These are phyloP conservation scores for Croton setiger DNA, from an alignment of 441 rosid genomes.

Conservation along the genomic window DNA sequence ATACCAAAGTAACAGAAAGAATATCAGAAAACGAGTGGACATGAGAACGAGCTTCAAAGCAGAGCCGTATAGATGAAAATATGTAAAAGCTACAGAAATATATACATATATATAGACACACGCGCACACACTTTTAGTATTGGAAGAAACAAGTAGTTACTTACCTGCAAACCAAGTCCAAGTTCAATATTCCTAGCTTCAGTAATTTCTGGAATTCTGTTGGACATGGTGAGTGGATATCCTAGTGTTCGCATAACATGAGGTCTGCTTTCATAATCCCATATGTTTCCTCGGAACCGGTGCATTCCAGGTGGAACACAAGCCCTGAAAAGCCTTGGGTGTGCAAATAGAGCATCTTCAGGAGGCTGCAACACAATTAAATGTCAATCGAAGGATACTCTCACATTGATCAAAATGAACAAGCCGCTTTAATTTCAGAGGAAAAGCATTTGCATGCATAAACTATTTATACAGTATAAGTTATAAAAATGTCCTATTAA, in stretches of 20 bases:
- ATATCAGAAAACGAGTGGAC: conserved; percentile 19
- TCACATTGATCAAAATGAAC: conserved; percentile 1
- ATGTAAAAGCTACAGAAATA: not conserved
- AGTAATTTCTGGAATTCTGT: conserved; percentile 81
- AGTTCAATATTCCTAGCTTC: conserved; percentile 94
- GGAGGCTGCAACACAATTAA: conserved; percentile 55
- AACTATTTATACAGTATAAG: conserved; percentile 1
- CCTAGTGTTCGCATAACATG: conserved; percentile 74
- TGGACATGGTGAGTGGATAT: conserved; percentile 62
- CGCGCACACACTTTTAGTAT: no score
- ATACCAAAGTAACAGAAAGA: conserved; percentile 24
- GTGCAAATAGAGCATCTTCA: conserved; percentile 87
- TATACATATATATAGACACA: not conserved
- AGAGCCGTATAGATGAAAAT: not conserved
- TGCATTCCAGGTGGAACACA: conserved; percentile 98
- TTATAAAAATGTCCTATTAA: conserved; percentile 7
- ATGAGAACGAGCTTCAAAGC: not conserved
- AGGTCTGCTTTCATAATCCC: conserved; percentile 92
- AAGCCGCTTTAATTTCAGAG: not conserved
- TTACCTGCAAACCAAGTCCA: conserved; percentile 92
- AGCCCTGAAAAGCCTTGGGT: conserved; percentile 96
- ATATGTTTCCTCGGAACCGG: conserved; percentile 89
- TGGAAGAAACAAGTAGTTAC: not conserved
- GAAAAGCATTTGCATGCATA: not conserved
- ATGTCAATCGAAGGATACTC: conserved; percentile 7